A percentile compares a stretch with the other conserved stretches of the same genome.
Evolutionary conservation across 176 grass and related monocot species (phyloP).

Genomic region (Rhynchospora breviuscula): DNA sequence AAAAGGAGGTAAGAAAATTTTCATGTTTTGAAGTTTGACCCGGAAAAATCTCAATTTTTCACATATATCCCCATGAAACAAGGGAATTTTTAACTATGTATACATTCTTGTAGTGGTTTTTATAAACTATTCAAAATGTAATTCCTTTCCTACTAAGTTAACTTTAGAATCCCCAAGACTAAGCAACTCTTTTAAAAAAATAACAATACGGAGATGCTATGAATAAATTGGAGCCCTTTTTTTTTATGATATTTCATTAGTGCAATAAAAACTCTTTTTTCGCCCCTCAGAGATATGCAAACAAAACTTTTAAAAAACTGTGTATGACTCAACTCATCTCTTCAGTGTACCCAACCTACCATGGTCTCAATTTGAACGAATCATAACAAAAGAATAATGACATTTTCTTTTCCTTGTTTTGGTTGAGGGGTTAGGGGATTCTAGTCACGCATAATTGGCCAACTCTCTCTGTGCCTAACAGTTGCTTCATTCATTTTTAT

Average conservation of each 20-base stretch:
- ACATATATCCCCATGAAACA: too few species aligned
- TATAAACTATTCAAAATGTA: not conserved
- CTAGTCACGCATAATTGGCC: too few species aligned
- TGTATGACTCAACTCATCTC: not conserved
- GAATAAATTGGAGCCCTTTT: not conserved
- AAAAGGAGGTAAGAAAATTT: not conserved
- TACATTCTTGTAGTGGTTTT: not conserved
- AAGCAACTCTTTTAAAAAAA: not conserved
- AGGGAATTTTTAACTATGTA: too few species aligned
- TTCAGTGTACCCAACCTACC: not conserved
- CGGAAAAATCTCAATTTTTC: not conserved
- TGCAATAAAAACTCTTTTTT: not conserved
- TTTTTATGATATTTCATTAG: not conserved
- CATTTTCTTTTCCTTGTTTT: too few species aligned
- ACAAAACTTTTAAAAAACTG: not conserved
- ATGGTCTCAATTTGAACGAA: not conserved
- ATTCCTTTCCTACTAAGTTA: not conserved
- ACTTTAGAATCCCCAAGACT: not conserved
- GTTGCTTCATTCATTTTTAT: too few species aligned
- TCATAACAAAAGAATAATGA: too few species aligned
- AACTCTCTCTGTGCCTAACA: too few species aligned
- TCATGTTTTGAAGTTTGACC: not conserved
- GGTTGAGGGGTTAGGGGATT: too few species aligned
- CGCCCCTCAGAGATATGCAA: not conserved
- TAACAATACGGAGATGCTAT: not conserved